A percentile compares a stretch with the other conserved stretches of the same genome.
Conservation (phyloP, 331 rosid species). For the Saraca asoca region DNA sequence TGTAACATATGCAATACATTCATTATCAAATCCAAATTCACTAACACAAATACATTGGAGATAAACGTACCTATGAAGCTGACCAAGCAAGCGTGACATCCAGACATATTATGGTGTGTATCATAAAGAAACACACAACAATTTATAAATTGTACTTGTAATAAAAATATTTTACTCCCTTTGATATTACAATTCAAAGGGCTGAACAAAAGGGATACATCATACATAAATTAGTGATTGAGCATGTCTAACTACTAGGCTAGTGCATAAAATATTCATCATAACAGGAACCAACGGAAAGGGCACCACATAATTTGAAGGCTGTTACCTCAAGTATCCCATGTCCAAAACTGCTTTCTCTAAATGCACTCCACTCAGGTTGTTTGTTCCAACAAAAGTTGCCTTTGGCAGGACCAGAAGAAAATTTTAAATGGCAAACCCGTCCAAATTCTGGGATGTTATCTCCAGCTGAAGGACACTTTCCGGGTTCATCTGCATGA, state of each 20-base stretch:
- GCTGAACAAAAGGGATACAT: neutral
- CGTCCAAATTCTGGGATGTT: constrained; percentile 87
- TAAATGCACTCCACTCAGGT: constrained; percentile 90
- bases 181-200: constrained; percentile 2
- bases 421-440: constrained; percentile 71
- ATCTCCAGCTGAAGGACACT: constrained; percentile 78
- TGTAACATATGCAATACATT: neutral
- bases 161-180: neutral
- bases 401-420: constrained; percentile 81
- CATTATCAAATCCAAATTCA: neutral
- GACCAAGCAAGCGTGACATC: neutral
- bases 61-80: neutral
- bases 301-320: neutral
- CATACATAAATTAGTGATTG: constrained; percentile 8
- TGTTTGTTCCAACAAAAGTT: constrained; percentile 81
- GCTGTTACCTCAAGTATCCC: constrained; percentile 78
- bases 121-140: neutral
- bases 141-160: neutral
- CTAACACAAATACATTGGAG: constrained; percentile 4
- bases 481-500: constrained; percentile 81
- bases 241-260: neutral
- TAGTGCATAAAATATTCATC: constrained; percentile 3
- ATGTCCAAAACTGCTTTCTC: constrained; percentile 99
- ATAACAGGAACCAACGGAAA: neutral
- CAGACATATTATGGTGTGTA: neutral